These are phyloP conservation scores for Aulographum hederae DNA, from an alignment of 2,329 filamentous ascomycete species.

Conservation along the genomic window DNA sequence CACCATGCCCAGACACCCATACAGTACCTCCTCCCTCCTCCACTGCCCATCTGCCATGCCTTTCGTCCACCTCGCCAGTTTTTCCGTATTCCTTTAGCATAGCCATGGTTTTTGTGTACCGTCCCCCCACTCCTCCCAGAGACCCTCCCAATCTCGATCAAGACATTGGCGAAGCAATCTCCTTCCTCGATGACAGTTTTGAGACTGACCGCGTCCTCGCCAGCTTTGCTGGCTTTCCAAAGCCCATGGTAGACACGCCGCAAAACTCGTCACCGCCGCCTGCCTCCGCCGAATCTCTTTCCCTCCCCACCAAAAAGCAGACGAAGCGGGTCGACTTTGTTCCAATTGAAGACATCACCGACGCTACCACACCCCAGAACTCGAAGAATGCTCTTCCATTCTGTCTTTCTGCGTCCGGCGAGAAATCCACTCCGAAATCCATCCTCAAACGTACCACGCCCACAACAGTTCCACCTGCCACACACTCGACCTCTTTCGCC, in stretches of 20 bases:
- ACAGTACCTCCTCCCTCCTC: too few species aligned
- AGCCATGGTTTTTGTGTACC: too few species aligned
- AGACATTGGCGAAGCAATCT: constrained; percentile 19
- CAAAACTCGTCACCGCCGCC: constrained; percentile 27
- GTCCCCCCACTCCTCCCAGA: not conserved
- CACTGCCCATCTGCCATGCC: too few species aligned
- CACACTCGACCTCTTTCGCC: not conserved
- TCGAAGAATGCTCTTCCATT: constrained; percentile 25
- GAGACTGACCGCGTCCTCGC: constrained; percentile 14
- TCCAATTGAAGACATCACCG: not conserved
- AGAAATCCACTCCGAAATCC: constrained; percentile 42
- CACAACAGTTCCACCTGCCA: not conserved
- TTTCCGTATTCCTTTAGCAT: too few species aligned
- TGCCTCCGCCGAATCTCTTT: constrained; percentile 13
- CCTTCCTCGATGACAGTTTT: constrained; percentile 24
- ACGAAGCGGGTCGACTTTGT: constrained; percentile 36
- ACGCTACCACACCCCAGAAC: not conserved
- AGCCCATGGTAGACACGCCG: constrained; percentile 9
- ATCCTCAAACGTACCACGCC: constrained; percentile 54
- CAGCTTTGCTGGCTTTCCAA: constrained; percentile 7
- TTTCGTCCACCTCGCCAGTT: too few species aligned
- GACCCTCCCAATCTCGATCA: too few species aligned
- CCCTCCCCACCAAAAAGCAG: constrained; percentile 10
- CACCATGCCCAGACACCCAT: too few species aligned
- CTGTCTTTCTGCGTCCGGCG: too few species aligned